phyloP scores from a whole-genome alignment of 2,329 filamentous ascomycete species.

The Alternaria brassicae region DNA sequence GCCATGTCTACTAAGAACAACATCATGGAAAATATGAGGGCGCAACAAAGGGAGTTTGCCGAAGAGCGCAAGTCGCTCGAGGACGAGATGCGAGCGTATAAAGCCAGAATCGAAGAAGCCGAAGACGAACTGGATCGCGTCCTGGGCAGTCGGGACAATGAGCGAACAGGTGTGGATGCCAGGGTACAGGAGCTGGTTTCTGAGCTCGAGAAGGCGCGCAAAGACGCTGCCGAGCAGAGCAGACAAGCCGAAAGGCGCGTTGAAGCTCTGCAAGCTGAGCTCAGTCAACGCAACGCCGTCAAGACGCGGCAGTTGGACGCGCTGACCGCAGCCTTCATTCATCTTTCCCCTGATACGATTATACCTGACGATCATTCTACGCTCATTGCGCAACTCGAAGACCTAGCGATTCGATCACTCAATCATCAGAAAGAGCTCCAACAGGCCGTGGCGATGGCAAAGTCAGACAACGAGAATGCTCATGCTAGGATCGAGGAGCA shows the following conservation, averaged over 20 bases:
- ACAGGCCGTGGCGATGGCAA: constrained; percentile 56
- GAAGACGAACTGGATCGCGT: constrained; percentile 92
- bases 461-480: constrained; percentile 55
- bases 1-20: constrained; percentile 92
- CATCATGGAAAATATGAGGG: constrained; percentile 92
- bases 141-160: constrained; percentile 81
- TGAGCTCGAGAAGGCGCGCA: constrained; percentile 70
- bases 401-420: constrained; percentile 52
- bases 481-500: constrained; percentile 51
- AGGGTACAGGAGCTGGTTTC: constrained; percentile 71
- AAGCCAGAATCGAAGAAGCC: constrained; percentile 80
- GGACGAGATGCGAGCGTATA: constrained; percentile 77
- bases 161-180: constrained; percentile 74
- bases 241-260: constrained; percentile 51
- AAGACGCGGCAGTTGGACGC: constrained; percentile 38
- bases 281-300: constrained; percentile 59
- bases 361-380: constrained; percentile 49
- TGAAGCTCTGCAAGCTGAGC: constrained; percentile 64
- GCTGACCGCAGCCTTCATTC: constrained; percentile 46
- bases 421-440: constrained; percentile 55
- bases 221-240: constrained; percentile 58
- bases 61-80: constrained; percentile 85
- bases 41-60: constrained; percentile 85
- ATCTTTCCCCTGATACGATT: constrained; percentile 46
- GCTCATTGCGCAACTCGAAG: constrained; percentile 54